Base-by-base conservation (phyloP, 1,284 basidiomycete genomes). In the Ceratobasidium sp. region DNA sequence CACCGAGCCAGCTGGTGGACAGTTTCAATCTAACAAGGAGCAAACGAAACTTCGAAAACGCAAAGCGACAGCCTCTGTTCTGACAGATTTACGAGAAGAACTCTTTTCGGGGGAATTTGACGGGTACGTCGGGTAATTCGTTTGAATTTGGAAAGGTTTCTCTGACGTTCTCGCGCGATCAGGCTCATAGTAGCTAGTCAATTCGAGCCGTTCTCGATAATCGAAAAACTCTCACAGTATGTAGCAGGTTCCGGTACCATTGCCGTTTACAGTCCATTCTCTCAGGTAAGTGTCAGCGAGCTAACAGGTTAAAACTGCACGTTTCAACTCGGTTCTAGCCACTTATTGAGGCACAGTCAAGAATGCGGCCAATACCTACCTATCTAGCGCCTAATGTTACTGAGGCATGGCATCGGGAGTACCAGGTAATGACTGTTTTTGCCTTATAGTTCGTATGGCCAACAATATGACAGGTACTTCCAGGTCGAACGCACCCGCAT, bases 401-500 rank as follows among this genome's bases (percentile, higher is more conserved):
- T 1, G 97, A 99, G 86, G 90, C 92, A 12, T 99, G 95, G 94
- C 86, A 96, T 68, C 90, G 98, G 69, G 90, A 91, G 81, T 99
- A 99, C 86, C 97, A 99, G 85, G 91, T 91, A 78, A 46, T 51
- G 26, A 53, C 3, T 58, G 58, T 55, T 66, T 2, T 51, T 53
- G 9, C 20, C 3, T 33, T 6, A 15, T 33, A 9, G 7, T 13
- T 68, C 26, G 44, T 53, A 49, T 13, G 10, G 26, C 66, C 68
- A 23, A 61, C 39, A 70, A 75, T 42, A 42, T 42, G 39, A 23
- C 77, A 90, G 89, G 94, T 97, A 12, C 88, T 99, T 23, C 97
- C 97, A 33, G 97, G 97, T 18, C 90, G 98, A 46, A 98, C 96
- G 58, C 98, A 99, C 86, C 98, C 98, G 0, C 92, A 91, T 82